Evolutionary conservation across 1,284 basidiomycete species (phyloP).

Genomic region (Microbotryum lychnidis-dioicae): DNA sequence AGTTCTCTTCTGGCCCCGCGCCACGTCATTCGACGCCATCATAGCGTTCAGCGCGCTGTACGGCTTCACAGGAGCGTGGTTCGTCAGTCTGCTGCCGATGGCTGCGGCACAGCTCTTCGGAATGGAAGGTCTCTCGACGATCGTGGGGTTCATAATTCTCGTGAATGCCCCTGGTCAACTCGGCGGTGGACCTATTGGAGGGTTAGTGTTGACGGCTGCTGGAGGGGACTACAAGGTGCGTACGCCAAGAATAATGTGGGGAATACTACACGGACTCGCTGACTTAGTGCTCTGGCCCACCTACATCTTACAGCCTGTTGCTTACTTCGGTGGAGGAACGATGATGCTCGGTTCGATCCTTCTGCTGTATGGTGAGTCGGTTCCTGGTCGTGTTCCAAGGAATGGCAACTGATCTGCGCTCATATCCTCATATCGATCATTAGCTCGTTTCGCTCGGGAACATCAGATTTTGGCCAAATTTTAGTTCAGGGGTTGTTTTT

Average conservation of each 20-base stretch:
- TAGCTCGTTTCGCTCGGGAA: slow-evolving; percentile 9
- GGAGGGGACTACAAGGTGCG: slow-evolving; percentile 4
- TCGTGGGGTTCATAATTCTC: slow-evolving; percentile 26
- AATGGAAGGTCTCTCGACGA: slow-evolving; percentile 23
- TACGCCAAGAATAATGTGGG: too few relatives aligned
- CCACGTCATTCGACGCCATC: slow-evolving; percentile 16
- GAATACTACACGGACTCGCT: too few relatives aligned
- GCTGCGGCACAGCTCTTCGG: slow-evolving; percentile 24
- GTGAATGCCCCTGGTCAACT: slow-evolving; percentile 23
- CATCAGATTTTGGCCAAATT: slow-evolving; percentile 3
- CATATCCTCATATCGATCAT: not conserved
- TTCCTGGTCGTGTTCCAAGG: not conserved
- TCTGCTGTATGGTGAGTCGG: slow-evolving; percentile 10
- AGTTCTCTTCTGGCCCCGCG: slow-evolving; percentile 23
- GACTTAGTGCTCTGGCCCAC: too few relatives aligned
- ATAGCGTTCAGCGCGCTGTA: slow-evolving; percentile 22
- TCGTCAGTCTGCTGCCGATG: slow-evolving; percentile 11
- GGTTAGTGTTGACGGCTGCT: slow-evolving; percentile 8
- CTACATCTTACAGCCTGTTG: not conserved
- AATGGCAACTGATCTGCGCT: not conserved
- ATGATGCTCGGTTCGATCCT: slow-evolving; percentile 13
- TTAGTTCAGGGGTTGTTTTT: not conserved
- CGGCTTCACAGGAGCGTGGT: slow-evolving; percentile 16
- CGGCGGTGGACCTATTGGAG: slow-evolving; percentile 18
- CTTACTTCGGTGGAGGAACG: slow-evolving; percentile 17